Evolutionary conservation across 179 eudicot genomes (phyloP).

Genomic region (Patellifolia procumbens): DNA sequence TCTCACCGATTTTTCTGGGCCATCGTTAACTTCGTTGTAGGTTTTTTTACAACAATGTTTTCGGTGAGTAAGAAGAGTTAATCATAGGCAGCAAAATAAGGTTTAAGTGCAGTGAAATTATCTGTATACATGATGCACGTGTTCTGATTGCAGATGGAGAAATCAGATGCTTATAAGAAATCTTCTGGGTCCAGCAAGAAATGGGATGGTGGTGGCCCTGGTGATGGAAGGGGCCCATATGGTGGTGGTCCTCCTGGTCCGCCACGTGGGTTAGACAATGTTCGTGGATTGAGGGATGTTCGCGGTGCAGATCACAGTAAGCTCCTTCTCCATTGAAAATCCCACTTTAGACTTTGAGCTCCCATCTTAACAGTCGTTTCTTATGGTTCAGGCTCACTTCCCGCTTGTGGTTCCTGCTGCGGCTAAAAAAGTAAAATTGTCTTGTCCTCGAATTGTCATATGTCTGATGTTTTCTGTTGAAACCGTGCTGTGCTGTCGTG

Average conservation of each 20-base stretch:
- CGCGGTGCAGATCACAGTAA: conserved; percentile 69
- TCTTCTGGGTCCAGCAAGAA: conserved; percentile 76
- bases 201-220: conserved; percentile 89
- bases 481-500: not conserved
- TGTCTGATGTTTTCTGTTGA: not conserved
- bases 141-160: conserved; percentile 68
- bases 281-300: conserved; percentile 66
- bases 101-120: not conserved
- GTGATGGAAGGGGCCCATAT: conserved; percentile 52
- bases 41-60: conserved; percentile 41
- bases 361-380: not conserved
- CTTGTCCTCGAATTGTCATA: not conserved
- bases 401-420: conserved; percentile 44
- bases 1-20: conserved; percentile 36
- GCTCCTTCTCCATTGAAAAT: conserved; percentile 16
- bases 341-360: not conserved
- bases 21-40: conserved; percentile 27
- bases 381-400: conserved; percentile 29
- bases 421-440: conserved; percentile 14
- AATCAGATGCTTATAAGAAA: conserved; percentile 81
- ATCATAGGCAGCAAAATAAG: not conserved
- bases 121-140: not conserved
- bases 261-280: conserved; percentile 87
- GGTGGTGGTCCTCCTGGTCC: conserved; percentile 94
- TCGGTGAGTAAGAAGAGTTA: conserved; percentile 29